A percentile compares a stretch with the other conserved stretches of the same genome.
Conservation (phyloP, 352 stramenopile genomes). For the Pythium inflatum region DNA sequence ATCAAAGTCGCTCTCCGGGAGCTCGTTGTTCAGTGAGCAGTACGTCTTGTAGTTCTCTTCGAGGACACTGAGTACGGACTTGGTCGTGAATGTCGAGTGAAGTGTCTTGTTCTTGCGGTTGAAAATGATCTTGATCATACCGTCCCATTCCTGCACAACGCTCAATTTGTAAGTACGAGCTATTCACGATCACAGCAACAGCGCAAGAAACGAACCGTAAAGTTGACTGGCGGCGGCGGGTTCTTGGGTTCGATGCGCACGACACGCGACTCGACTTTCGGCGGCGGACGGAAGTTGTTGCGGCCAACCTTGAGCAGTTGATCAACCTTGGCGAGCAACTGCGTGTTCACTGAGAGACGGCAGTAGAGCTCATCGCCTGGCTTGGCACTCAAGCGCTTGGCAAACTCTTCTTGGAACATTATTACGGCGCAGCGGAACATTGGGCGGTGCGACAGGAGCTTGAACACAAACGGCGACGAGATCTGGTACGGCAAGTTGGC, state of each 20-base stretch:
- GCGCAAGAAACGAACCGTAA: slow-evolving; percentile 72
- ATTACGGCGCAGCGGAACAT: slow-evolving; percentile 99
- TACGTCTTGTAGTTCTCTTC: slow-evolving; percentile 97
- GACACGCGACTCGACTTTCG: slow-evolving; percentile 96
- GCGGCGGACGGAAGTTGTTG: slow-evolving; percentile 99
- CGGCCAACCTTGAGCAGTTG: slow-evolving; percentile 98
- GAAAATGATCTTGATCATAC: slow-evolving; percentile 99
- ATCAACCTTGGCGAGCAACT: slow-evolving; percentile 98
- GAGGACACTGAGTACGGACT: slow-evolving; percentile 95
- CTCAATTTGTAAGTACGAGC: too few relatives aligned
- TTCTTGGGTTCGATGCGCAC: slow-evolving; percentile 98
- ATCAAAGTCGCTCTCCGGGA: slow-evolving; percentile 71
- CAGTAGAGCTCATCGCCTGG: slow-evolving; percentile 98
- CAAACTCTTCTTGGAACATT: slow-evolving; percentile 99
- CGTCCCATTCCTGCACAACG: slow-evolving; percentile 96
- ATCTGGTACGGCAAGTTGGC: slow-evolving; percentile 99
- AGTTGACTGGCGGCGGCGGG: slow-evolving; percentile 98
- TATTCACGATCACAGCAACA: too few relatives aligned
- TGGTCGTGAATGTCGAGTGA: slow-evolving; percentile 95
- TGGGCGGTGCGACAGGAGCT: slow-evolving; percentile 96
- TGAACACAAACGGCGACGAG: slow-evolving; percentile 98
- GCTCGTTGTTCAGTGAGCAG: slow-evolving; percentile 91
- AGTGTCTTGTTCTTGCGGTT: slow-evolving; percentile 99
- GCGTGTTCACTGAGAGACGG: slow-evolving; percentile 98
- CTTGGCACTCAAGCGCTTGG: slow-evolving; percentile 97